Conservation (phyloP, 805 yeast species). For the Debaryomyces hansenii region DNA sequence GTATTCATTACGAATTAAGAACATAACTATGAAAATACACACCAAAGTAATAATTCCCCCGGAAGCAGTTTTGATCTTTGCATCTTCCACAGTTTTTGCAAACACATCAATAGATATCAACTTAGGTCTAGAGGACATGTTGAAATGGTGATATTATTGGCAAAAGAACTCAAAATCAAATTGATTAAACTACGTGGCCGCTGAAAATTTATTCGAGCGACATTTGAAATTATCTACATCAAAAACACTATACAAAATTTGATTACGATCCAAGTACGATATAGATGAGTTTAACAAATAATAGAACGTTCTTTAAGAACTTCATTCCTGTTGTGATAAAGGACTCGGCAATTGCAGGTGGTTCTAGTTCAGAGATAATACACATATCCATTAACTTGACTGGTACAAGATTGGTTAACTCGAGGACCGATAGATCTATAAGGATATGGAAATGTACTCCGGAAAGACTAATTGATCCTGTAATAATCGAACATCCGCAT, state of each 20-base stretch:
- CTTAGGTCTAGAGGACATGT: constrained; percentile 29
- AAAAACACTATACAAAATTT: neutral
- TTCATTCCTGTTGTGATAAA: constrained; percentile 14
- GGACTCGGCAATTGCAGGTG: constrained; percentile 17
- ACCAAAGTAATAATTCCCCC: constrained; percentile 87
- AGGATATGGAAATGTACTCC: constrained; percentile 37
- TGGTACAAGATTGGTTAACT: constrained; percentile 42
- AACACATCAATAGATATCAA: constrained; percentile 81
- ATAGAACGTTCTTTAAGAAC: constrained; percentile 20
- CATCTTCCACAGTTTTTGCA: constrained; percentile 92
- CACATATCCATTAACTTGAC: constrained; percentile 38
- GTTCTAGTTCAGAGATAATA: constrained; percentile 30
- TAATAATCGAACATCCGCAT: constrained; percentile 43
- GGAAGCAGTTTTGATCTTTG: constrained; percentile 79
- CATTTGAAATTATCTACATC: neutral
- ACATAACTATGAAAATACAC: constrained; percentile 59
- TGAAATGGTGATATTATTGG: neutral
- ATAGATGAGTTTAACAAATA: constrained; percentile 4
- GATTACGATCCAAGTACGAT: neutral
- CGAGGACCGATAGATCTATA: constrained; percentile 44
- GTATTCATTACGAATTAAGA: constrained; percentile 75
- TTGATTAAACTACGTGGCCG: neutral
- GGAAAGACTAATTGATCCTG: constrained; percentile 34
- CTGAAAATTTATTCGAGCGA: neutral
- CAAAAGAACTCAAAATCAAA: neutral